Base-by-base conservation (phyloP, 805 yeast genomes). In the Torulaspora maleeae region DNA sequence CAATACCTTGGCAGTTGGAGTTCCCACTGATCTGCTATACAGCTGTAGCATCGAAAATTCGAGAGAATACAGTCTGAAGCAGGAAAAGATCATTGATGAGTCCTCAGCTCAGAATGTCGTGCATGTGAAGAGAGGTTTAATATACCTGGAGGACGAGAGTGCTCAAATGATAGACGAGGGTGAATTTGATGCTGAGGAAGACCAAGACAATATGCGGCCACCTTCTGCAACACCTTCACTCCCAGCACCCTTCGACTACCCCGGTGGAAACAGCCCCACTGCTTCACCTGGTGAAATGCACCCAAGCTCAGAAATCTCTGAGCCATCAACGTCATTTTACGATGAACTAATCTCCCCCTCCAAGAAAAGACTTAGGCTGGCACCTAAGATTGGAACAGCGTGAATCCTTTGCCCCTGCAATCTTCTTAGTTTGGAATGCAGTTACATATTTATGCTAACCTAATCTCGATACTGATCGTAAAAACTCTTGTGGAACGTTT, bases 401-500 rank as follows among this genome's bases (percentile, higher is more conserved):
- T 33, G 24, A 17, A 19, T 15, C 20, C 1, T 16, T 24, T 6
- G 30, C n/a, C 25, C 5, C 25, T 22, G 25, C 5, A 22, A 22
- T 22, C 8, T 22, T 22, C 8, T 22, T 22, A 22, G 25, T 22
- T 22, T 22, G 25, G 2, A 13, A 32, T 12, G 17, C 16, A 17
- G 11, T n/a, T 39, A 39, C 22, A 16, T 20, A 28, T 13, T 13
- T 17, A 12, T 24, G 29, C 5, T 15, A 19, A 33, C 20, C 43
- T 47, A 60, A 44, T 60, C 62, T 45, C 69, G 72, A 53, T 79
- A 87, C 58, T 78, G 69, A 12, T 68, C 60, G 67, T 85, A 78
- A 63, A 93, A 93, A 36, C 72, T 66, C 36, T 73, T 69, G 69
- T 93, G 99, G 77, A 93, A 93, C 13, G 70, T 67, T 42, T 77